phyloP scores from a whole-genome alignment of 2,329 filamentous ascomycete species.

The Alternaria tenuissima region DNA sequence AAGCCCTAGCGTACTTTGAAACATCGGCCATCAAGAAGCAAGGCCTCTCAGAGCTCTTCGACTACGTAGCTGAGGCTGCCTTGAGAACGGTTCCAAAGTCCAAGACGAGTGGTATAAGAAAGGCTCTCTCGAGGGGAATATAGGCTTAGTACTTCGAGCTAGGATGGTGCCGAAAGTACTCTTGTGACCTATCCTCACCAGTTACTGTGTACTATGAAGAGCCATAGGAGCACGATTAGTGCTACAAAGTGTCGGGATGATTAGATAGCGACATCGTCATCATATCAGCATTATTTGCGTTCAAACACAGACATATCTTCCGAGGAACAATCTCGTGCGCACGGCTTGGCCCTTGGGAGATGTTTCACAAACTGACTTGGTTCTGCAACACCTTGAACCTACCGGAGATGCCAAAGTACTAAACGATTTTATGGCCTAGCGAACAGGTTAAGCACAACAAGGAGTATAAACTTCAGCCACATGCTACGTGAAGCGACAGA shows the following conservation, averaged over 20 bases:
- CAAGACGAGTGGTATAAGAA: neutral
- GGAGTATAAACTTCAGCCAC: too few species aligned
- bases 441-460: too few species aligned
- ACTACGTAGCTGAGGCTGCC: conserved; percentile 15
- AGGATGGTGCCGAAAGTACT: neutral
- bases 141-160: neutral
- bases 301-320: neutral
- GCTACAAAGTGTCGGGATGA: neutral
- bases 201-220: neutral
- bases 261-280: neutral
- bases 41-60: conserved; percentile 23
- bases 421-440: too few species aligned
- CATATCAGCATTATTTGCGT: neutral
- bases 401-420: too few species aligned
- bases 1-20: conserved; percentile 26
- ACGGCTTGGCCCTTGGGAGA: neutral
- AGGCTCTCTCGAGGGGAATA: neutral
- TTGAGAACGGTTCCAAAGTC: neutral
- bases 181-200: neutral
- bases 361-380: neutral
- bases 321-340: neutral
- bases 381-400: too few species aligned
- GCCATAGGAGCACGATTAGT: neutral
- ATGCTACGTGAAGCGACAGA: too few species aligned
- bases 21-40: conserved; percentile 19